Evolutionary conservation across 169 alveolate species (phyloP).

Genomic region (Eimeria zaria): DNA sequence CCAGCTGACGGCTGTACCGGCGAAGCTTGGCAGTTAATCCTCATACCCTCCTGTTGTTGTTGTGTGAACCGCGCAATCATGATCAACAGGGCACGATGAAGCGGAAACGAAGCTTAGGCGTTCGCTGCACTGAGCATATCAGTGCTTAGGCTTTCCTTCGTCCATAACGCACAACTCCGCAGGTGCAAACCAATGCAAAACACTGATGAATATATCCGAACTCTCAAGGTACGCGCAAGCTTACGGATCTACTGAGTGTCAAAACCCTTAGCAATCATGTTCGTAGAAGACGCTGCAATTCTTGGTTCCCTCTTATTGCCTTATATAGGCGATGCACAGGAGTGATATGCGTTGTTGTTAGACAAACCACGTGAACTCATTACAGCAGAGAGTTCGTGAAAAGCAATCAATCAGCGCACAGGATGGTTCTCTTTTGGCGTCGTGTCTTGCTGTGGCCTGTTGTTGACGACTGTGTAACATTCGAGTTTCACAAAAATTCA

Average conservation of each 20-base stretch:
- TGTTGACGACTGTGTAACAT: not conserved
- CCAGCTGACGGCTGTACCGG: not conserved
- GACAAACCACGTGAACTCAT: not conserved
- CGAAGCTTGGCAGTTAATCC: not conserved
- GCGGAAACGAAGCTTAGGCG: not conserved
- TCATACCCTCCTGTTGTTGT: not conserved
- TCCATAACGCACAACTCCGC: no score
- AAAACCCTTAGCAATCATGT: not conserved
- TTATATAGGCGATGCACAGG: no score
- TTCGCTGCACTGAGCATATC: no score
- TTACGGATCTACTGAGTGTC: not conserved
- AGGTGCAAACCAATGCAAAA: no score
- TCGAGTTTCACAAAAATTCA: not conserved
- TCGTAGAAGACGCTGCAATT: not conserved
- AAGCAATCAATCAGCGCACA: not conserved
- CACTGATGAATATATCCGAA: no score
- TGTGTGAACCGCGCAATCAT: not conserved
- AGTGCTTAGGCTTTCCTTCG: no score
- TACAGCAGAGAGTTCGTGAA: not conserved
- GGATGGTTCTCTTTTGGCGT: not conserved
- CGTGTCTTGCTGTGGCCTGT: not conserved
- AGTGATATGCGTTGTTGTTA: not conserved
- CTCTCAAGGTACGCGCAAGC: no score
- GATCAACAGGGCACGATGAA: not conserved
- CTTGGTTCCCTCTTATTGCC: no score